Conservation (phyloP, 2,329 filamentous ascomycete species). For the Epichloe elymi region DNA sequence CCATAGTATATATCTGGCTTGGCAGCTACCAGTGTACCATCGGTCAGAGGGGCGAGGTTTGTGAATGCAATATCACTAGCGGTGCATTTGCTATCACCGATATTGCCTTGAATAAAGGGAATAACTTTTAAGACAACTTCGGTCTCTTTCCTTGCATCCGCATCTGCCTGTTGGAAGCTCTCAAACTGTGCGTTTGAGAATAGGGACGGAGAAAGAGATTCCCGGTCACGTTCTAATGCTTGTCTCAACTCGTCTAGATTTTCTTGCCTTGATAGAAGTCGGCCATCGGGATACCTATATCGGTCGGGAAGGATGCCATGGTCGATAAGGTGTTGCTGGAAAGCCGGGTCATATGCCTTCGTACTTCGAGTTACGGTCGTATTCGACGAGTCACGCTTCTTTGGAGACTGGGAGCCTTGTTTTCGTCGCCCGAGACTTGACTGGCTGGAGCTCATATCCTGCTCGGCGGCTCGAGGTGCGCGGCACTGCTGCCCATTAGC, state of each 20-base stretch:
- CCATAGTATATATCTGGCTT: constrained; percentile 24
- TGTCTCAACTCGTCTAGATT: constrained; percentile 11
- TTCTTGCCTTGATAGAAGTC: constrained; percentile 4
- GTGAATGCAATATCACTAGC: constrained; percentile 17
- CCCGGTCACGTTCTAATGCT: constrained; percentile 5
- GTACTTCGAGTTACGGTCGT: constrained; percentile 4
- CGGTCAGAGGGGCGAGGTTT: constrained; percentile 24
- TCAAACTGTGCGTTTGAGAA: constrained; percentile 19
- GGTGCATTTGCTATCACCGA: constrained; percentile 11
- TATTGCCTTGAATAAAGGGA: constrained; percentile 17
- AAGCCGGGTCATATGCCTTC: constrained; percentile 10
- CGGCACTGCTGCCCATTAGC: background rate
- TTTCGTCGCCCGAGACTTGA: too few relatives aligned
- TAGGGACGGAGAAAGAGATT: constrained; percentile 22
- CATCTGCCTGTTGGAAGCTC: constrained; percentile 17
- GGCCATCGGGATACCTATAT: constrained; percentile 9
- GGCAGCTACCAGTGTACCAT: constrained; percentile 17
- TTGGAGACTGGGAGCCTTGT: too few relatives aligned
- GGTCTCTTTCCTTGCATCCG: constrained; percentile 20
- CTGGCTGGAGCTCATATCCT: background rate
- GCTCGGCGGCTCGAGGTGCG: background rate
- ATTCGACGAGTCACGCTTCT: too few relatives aligned
- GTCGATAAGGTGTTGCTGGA: constrained; percentile 11
- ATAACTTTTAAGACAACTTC: constrained; percentile 19
- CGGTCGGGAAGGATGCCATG: constrained; percentile 8